Evolutionary conservation across 2,329 filamentous ascomycete species (phyloP).

Genomic region (Aspergillus carbonarius): DNA sequence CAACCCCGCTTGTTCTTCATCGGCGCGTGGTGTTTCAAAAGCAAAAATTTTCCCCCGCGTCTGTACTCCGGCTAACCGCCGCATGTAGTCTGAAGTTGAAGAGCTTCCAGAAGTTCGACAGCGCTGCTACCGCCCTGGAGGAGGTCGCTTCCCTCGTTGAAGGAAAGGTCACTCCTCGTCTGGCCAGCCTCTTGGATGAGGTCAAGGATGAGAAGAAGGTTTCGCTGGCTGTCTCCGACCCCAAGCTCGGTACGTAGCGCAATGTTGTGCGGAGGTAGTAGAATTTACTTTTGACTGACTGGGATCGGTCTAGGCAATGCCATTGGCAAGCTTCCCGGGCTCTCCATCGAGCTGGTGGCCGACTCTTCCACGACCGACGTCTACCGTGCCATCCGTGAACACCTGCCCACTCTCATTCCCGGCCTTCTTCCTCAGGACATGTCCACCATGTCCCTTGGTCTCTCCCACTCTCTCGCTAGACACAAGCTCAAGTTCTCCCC

Average conservation of each 20-base stretch:
- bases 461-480: constrained; percentile 92
- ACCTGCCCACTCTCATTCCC: constrained; percentile 86
- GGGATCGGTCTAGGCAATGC: constrained; percentile 60
- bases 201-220: constrained; percentile 98
- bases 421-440: constrained; percentile 82
- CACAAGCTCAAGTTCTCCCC: constrained; percentile 99
- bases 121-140: constrained; percentile 82
- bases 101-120: constrained; percentile 96
- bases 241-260: constrained; percentile 66
- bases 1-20: neutral
- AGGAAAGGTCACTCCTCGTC: constrained; percentile 88
- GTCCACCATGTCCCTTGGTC: constrained; percentile 90
- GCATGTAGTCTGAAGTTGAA: constrained; percentile 79
- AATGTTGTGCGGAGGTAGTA: neutral
- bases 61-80: constrained; percentile 22
- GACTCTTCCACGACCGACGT: constrained; percentile 82
- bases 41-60: constrained; percentile 27
- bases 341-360: constrained; percentile 80
- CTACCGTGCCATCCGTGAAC: constrained; percentile 90
- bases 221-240: constrained; percentile 88
- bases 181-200: constrained; percentile 76
- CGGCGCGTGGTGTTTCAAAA: neutral
- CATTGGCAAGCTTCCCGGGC: constrained; percentile 85
- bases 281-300: constrained; percentile 15
- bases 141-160: constrained; percentile 87